Evolutionary conservation across 345 rosid genomes (phyloP), one percentile per base, ranked within the genome.

Genomic region (Rhodomyrtus tomentosa): DNA sequence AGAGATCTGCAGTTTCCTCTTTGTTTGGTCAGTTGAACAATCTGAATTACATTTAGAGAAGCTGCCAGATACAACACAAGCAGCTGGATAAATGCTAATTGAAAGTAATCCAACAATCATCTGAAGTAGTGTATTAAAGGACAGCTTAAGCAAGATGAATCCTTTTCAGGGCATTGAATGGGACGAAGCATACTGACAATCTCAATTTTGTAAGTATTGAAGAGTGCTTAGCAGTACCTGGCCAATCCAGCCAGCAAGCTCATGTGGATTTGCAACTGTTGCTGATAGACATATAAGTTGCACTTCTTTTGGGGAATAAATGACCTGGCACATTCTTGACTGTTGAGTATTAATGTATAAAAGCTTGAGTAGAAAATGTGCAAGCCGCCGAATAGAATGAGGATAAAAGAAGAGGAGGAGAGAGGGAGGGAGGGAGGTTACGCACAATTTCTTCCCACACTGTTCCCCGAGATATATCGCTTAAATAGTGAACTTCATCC

Each of bases 361-460:
- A 25, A 21, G 53, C 55, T 58, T 55, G 32, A 38, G 36, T 9
- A 45, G 40, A 50, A 55, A 42, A 82, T 51, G 10, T 24, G 48
- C 49, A 16, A 36, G 50, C 84, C 38, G 56, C 68, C 16, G 18
- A 82, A 22, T 40, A 52, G 49, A 55, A 82, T 38, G 50, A 72
- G 55, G 84, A 50, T 29, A 50, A 50, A 81, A 29, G 36, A 32
- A 52, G 56, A 50, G 12, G 25, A 29, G 55, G 38, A 49, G 40
- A 4, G 27, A 25, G 49, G 27, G 14, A 36, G 27, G 45, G 14
- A 42, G 51, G 29, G 68, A 21, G 79, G 36, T 68, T 32, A 91
- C 98, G 90, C 89, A 93, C 98, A 53, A 95, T 95, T 92, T 95
- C 98, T 90, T 95, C 98, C 99, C 99, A 96, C 74, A 96, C 99